These are phyloP conservation scores for Pochonia chlamydosporia DNA, from an alignment of 2,329 filamentous ascomycete genomes.

Conservation along the genomic window DNA sequence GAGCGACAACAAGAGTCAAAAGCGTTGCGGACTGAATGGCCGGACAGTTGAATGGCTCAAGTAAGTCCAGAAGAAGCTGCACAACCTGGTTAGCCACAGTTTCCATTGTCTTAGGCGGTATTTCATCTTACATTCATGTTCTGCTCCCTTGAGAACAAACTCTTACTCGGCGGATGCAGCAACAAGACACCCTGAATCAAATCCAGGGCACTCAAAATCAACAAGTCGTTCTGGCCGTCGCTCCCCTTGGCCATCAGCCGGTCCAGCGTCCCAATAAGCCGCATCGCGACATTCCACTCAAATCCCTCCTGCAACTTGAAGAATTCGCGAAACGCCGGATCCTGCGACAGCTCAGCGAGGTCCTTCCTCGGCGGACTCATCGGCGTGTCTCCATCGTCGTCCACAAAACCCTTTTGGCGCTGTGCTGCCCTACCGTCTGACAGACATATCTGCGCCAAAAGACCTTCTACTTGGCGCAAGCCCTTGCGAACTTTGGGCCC, in stretches of 20 bases:
- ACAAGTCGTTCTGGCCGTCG: constrained; percentile 77
- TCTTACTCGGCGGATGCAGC: constrained; percentile 83
- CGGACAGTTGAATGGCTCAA: constrained; percentile 87
- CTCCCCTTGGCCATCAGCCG: constrained; percentile 76
- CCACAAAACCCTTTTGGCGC: neutral
- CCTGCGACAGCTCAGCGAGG: constrained; percentile 65
- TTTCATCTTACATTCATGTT: constrained; percentile 75
- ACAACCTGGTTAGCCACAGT: neutral
- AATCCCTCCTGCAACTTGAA: constrained; percentile 96
- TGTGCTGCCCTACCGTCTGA: constrained; percentile 33
- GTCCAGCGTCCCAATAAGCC: constrained; percentile 80
- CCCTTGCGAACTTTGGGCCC: constrained; percentile 88
- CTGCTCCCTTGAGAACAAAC: constrained; percentile 79
- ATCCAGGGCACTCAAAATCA: constrained; percentile 84
- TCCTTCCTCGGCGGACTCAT: constrained; percentile 47
- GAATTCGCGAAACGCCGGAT: constrained; percentile 91
- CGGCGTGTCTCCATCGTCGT: constrained; percentile 7
- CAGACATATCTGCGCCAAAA: constrained; percentile 91
- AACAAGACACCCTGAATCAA: constrained; percentile 83
- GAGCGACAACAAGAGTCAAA: constrained; percentile 80
- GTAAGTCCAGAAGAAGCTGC: constrained; percentile 85
- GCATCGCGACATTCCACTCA: constrained; percentile 92
- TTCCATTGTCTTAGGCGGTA: neutral
- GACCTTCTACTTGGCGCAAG: constrained; percentile 85
- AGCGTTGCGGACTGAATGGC: constrained; percentile 87